These are phyloP conservation scores for Lipomyces starkeyi DNA, from an alignment of 805 yeast genomes.

Conservation along the genomic window DNA sequence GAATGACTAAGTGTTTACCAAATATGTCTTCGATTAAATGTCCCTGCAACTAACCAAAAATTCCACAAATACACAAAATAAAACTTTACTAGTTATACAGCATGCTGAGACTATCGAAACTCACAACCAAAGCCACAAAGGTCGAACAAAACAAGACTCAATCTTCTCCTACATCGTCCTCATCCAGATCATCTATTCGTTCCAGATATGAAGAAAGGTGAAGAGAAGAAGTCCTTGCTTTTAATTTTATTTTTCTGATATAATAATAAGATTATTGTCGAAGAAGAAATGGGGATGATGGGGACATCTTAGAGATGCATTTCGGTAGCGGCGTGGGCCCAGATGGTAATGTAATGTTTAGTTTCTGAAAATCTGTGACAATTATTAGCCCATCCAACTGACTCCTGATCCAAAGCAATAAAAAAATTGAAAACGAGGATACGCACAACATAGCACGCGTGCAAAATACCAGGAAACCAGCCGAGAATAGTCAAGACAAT, in stretches of 20 bases:
- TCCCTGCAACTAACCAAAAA: too few species aligned
- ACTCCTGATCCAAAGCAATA: neutral
- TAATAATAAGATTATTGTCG: neutral
- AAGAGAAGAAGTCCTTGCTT: neutral
- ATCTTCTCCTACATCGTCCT: neutral
- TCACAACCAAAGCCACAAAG: too few species aligned
- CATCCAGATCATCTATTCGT: neutral
- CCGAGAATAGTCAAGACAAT: conserved; percentile 72
- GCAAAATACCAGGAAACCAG: conserved; percentile 66
- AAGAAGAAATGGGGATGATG: neutral
- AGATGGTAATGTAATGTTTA: neutral
- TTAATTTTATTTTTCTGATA: neutral
- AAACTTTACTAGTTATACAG: too few species aligned
- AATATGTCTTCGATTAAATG: too few species aligned
- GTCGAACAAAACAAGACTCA: too few species aligned
- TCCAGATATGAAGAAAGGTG: neutral
- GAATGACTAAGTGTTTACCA: too few species aligned
- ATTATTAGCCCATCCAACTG: neutral
- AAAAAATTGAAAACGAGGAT: too few species aligned
- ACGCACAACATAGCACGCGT: conserved; percentile 47
- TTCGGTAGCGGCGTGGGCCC: neutral
- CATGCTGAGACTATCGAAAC: too few species aligned
- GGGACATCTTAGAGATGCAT: neutral
- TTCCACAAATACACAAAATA: too few species aligned
- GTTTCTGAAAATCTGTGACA: neutral